Evolutionary conservation across 495 filamentous ascomycete species (phyloP).

Genomic region (Hypoxylon fuscum): DNA sequence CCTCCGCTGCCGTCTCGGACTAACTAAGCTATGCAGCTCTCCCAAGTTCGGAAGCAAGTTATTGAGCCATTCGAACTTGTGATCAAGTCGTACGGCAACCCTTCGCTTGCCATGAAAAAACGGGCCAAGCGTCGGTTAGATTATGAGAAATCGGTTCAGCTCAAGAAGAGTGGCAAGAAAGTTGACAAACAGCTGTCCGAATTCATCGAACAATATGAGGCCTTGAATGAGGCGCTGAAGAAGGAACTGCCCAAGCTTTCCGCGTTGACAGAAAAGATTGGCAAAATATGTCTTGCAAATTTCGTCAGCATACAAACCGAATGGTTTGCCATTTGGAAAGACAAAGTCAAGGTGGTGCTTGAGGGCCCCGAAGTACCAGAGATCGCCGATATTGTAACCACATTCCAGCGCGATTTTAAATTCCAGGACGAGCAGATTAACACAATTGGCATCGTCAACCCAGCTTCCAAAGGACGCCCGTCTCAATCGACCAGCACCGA

Average conservation of each 20-base stretch:
- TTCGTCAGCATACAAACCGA: constrained; percentile 81
- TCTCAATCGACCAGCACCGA: constrained; percentile 59
- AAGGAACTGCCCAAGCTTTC: constrained; percentile 91
- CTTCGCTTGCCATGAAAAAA: constrained; percentile 88
- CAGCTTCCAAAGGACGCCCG: constrained; percentile 49
- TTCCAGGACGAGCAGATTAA: constrained; percentile 63
- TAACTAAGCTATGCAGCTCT: constrained; percentile 61
- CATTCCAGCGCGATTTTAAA: constrained; percentile 78
- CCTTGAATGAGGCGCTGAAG: constrained; percentile 90
- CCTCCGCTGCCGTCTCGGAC: not conserved
- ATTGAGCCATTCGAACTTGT: constrained; percentile 87
- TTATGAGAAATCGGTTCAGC: constrained; percentile 71
- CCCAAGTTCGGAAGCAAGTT: constrained; percentile 78
- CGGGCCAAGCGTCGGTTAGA: constrained; percentile 88
- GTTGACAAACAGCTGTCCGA: constrained; percentile 83
- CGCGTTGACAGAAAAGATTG: constrained; percentile 75
- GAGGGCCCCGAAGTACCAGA: constrained; percentile 70
- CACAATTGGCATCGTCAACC: constrained; percentile 60
- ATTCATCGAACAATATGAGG: constrained; percentile 84
- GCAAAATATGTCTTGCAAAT: constrained; percentile 79
- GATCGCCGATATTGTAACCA: constrained; percentile 70
- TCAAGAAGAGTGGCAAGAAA: constrained; percentile 76
- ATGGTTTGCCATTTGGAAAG: constrained; percentile 82
- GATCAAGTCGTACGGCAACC: constrained; percentile 80
- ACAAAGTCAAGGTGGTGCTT: constrained; percentile 79